Base-by-base conservation (phyloP, 1,284 basidiomycete species). In the Sporisorium iseilematis-ciliati region DNA sequence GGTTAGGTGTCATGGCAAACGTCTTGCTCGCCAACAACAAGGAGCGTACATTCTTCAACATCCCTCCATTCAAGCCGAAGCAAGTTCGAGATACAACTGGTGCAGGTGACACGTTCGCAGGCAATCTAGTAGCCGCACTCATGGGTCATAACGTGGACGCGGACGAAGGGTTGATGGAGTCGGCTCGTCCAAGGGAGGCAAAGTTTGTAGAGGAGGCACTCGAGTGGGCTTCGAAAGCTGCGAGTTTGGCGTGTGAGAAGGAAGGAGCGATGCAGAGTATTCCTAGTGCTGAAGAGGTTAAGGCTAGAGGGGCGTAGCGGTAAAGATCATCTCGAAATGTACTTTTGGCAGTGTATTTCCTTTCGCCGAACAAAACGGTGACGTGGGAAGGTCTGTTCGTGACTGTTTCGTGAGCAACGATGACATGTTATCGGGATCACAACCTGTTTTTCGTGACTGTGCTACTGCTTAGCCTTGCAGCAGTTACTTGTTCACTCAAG, bases 61-160 rank as follows among this genome's bases (percentile, higher is more conserved):
- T 78, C 4, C 57, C 75, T 0, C 66, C 83, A 2, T 53, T 66
- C 52, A 75, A 71, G 41, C 78, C 83, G 3, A 62, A 56, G 20
- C 55, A 72, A n/a, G 82, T 83, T 2, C 49, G 58, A 5, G 83
- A 85, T 38, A 85, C 83, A 2, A 85, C 84, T 0, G 84, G 84
- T 18, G 84, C 84, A 1, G 84, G 84, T 26, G 84, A 85, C 59
- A 83, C 81, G 18, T 85, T 84, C 54, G 71, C 81, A 2, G 83
- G 82, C 8, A 80, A 85, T 51, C 66, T 85, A 14, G 78, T 81
- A 7, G 65, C 81, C 7, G 75, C 75, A 12, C 57, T 84, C 21
- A 80, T 82, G 75, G 58, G 64, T 40, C 57, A 70, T 31, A 70
- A 75, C 25, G 69, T 68, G 2, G 56, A 60, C 12, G 31, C 45